Percentiles rank a stretch among this genome's conserved stretches.
Conservation (phyloP, 2,329 filamentous ascomycete species). For the Aspergillus sp. region DNA sequence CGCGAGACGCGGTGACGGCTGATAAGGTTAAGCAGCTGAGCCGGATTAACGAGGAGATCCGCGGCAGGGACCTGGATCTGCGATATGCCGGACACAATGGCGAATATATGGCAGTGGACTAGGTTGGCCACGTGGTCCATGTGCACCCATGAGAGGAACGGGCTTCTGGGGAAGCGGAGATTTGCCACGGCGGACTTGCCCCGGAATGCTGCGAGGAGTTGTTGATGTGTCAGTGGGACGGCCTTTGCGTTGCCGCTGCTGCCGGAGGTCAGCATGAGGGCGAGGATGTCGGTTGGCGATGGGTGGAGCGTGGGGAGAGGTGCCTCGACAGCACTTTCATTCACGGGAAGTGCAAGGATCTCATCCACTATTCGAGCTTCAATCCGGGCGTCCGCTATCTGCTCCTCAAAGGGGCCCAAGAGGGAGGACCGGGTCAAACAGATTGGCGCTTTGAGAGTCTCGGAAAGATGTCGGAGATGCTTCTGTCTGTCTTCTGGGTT, state of each 20-base stretch:
- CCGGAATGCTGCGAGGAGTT: conserved; percentile 42
- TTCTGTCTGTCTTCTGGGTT: conserved; percentile 1
- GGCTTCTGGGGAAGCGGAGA: neutral
- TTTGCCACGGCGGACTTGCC: conserved; percentile 35
- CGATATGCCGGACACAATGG: conserved; percentile 29
- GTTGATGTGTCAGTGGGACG: conserved; percentile 44
- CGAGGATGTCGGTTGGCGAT: neutral
- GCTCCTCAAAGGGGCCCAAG: neutral
- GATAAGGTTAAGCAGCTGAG: conserved; percentile 42
- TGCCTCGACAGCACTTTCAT: neutral
- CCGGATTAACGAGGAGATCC: conserved; percentile 30
- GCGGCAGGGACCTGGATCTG: conserved; percentile 20
- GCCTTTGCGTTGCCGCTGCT: conserved; percentile 54
- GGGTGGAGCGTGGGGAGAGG: neutral
- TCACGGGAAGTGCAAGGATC: neutral
- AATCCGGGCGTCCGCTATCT: neutral
- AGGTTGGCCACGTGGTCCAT: conserved; percentile 56
- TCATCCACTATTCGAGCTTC: neutral
- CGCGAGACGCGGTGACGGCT: conserved; percentile 30
- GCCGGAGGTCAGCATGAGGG: conserved; percentile 54
- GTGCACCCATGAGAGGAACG: conserved; percentile 44
- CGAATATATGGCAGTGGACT: conserved; percentile 53
- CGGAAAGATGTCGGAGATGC: neutral
- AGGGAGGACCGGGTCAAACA: neutral
- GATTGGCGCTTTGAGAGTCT: neutral